Evolutionary conservation across 73 alveolate genomes (phyloP), one percentile per base, ranked within the genome.

Genomic region (Paramecium sonneborni): DNA sequence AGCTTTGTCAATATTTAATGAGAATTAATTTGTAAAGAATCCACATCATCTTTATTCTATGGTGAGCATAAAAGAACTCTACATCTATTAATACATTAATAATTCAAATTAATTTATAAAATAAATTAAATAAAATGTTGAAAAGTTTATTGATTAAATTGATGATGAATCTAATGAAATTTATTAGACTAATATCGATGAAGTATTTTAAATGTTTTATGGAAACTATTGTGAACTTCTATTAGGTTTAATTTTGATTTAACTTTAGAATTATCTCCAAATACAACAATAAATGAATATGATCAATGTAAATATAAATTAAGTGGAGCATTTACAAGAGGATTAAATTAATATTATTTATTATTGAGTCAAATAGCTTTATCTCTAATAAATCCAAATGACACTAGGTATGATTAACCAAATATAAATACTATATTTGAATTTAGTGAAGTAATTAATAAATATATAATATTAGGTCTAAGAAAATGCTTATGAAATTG

Each of bases 281-380:
- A 52, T 52, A 52, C 34, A 52, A 21, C 30, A 52, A 23, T 52
- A 15, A 46, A 62, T 62, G 48, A 62, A 3, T 52, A 52, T 52
- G 68, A 52, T 52, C 12, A 43, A 0, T 62, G 84, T 7, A 10
- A 26, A 14, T 26, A 30, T 26, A 62, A 62, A 26, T 26, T 62
- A 62, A 14, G 48, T 62, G 84, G 84, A 3, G 39, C 84, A 62
- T 32, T 62, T 12, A 62, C 84, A 26, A 62, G 84, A 32, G 84
- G 84, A 62, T 24, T 62, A 62, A 30, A 62, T 62, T 15, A 62
- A 30, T 62, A 62, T 32, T 20, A 62, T 62, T 30, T 62, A 32
- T 26, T 62, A 62, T 12, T 62, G 12, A 62, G 84, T 26, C 24
- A 62, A 62, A 62, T 62, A 11, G 84, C 84, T 5, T 14, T 30